Evolutionary conservation across 2,329 filamentous ascomycete genomes (phyloP).

Genomic region (Seiridium cupressi): DNA sequence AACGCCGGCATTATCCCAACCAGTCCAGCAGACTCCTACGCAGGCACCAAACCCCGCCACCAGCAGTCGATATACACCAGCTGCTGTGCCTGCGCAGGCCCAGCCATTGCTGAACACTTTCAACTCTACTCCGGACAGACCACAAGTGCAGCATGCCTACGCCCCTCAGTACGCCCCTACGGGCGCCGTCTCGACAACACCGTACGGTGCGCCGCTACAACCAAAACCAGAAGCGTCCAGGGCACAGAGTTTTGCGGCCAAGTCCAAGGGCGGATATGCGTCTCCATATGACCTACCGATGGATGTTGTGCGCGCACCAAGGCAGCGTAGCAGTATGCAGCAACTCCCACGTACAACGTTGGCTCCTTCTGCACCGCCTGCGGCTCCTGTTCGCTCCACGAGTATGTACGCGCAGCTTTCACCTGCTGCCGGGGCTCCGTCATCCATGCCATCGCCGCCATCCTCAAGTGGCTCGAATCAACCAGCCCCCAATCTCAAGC

Average conservation of each 20-base stretch:
- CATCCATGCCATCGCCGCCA: constrained; percentile 30
- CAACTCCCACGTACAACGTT: constrained; percentile 44
- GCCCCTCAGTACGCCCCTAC: constrained; percentile 25
- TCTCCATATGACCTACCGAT: constrained; percentile 95
- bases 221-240: constrained; percentile 48
- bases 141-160: constrained; percentile 21
- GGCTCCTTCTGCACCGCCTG: constrained; percentile 35
- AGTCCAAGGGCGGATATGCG: constrained; percentile 85
- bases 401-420: constrained; percentile 47
- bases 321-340: constrained; percentile 62
- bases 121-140: constrained; percentile 40
- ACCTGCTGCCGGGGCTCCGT: constrained; percentile 20
- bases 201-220: constrained; percentile 34
- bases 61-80: constrained; percentile 34
- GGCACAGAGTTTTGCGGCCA: constrained; percentile 84
- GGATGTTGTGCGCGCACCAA: constrained; percentile 71
- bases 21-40: constrained; percentile 21
- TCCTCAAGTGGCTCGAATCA: constrained; percentile 35
- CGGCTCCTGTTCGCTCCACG: constrained; percentile 35
- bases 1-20: constrained; percentile 12
- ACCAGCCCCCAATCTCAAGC: constrained; percentile 28
- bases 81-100: constrained; percentile 19
- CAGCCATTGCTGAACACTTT: constrained; percentile 39
- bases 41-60: constrained; percentile 18
- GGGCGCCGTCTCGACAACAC: constrained; percentile 17